Percentiles rank a stretch among this genome's conserved stretches.
These are phyloP conservation scores for Zygoascus ofunaensis DNA, from an alignment of 805 yeast species.

Conservation along the genomic window DNA sequence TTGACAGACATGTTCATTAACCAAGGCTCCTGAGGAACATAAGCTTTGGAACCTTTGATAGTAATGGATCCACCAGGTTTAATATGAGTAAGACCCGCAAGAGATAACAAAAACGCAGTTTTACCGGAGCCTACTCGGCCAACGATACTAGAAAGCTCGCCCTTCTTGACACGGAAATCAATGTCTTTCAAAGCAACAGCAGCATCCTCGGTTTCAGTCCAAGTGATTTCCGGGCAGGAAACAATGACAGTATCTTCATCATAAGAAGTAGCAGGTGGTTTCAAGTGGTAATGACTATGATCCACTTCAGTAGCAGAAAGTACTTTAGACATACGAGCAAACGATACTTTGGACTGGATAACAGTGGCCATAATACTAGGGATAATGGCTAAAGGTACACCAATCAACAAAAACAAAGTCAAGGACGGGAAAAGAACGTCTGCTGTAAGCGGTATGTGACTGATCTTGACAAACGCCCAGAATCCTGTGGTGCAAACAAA, in stretches of 20 bases:
- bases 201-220: constrained; percentile 37
- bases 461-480: constrained; percentile 59
- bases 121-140: constrained; percentile 85
- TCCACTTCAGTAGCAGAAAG: constrained; percentile 39
- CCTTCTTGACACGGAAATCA: constrained; percentile 55
- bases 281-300: constrained; percentile 27
- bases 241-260: constrained; percentile 45
- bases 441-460: constrained; percentile 64
- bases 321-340: constrained; percentile 38
- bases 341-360: constrained; percentile 31
- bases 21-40: constrained; percentile 87
- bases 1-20: constrained; percentile 81
- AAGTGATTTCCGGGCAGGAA: constrained; percentile 14
- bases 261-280: constrained; percentile 23
- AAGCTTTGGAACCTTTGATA: constrained; percentile 67
- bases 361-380: constrained; percentile 39
- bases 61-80: constrained; percentile 52
- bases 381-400: constrained; percentile 41
- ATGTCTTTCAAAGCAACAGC: constrained; percentile 35
- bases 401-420: constrained; percentile 41
- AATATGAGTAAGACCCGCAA: constrained; percentile 68
- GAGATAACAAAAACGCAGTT: constrained; percentile 66
- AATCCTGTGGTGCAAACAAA: constrained; percentile 85
- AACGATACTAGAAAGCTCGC: constrained; percentile 70
- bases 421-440: constrained; percentile 72